Percentiles rank a stretch among this genome's conserved stretches.
Conservation (phyloP, 768 basidiomycete species). For the Hygrocybe punicea region DNA sequence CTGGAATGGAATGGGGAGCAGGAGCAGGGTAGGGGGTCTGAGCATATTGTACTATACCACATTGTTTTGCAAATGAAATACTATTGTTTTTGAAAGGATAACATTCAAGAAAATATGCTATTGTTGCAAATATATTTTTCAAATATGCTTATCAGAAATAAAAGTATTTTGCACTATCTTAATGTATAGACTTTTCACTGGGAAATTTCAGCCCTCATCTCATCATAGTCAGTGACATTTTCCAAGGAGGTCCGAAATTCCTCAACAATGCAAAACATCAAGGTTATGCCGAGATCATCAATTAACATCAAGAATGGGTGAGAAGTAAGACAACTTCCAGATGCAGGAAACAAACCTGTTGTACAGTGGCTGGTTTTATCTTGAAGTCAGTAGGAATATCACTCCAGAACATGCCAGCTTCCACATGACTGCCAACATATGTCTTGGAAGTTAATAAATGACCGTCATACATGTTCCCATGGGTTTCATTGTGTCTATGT, state of each 20-base stretch:
- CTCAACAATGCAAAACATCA: conserved; percentile 82
- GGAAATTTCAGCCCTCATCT: conserved; percentile 82
- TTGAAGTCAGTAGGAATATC: conserved; percentile 96
- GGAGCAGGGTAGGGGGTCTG: too few relatives aligned
- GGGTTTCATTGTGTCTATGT: conserved; percentile 89
- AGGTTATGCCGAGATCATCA: conserved; percentile 87
- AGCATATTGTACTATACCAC: too few relatives aligned
- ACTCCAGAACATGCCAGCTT: conserved; percentile 96
- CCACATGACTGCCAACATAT: conserved; percentile 98
- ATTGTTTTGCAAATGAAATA: too few relatives aligned
- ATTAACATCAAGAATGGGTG: conserved; percentile 53
- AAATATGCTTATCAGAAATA: too few relatives aligned
- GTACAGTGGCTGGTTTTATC: conserved; percentile 80
- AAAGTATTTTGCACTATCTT: too few relatives aligned
- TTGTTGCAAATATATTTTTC: too few relatives aligned
- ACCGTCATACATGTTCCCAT: conserved; percentile 91
- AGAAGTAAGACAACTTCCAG: conserved; percentile 5
- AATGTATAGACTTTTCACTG: too few relatives aligned
- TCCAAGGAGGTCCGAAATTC: conserved; percentile 79
- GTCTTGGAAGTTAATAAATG: conserved; percentile 97
- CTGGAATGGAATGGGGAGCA: too few relatives aligned
- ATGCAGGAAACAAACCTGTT: conserved; percentile 52
- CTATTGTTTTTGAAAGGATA: too few relatives aligned
- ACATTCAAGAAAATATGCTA: too few relatives aligned
- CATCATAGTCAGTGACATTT: conserved; percentile 90